Evolutionary conservation across 345 rosid genomes (phyloP).

Genomic region (Citrus medica): DNA sequence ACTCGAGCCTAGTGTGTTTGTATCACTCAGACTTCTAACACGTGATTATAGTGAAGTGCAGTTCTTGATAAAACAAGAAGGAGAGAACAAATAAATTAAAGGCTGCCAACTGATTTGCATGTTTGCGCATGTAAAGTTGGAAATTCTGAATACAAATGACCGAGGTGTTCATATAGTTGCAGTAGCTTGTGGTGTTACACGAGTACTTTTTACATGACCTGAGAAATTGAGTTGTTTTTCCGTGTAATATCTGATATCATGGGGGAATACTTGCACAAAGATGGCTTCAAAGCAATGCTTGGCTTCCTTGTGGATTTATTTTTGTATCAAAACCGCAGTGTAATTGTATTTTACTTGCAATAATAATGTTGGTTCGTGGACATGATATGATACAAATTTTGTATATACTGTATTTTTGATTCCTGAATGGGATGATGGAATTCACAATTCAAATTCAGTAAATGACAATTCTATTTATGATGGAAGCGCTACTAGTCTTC

Average conservation of each 20-base stretch:
- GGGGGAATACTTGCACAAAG: neutral
- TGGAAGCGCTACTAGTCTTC: too few species aligned
- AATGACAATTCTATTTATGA: too few species aligned
- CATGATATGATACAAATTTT: too few species aligned
- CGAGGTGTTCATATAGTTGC: neutral
- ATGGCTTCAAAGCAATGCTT: neutral
- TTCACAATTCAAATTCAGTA: too few species aligned
- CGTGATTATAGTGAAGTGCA: neutral
- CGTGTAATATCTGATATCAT: neutral
- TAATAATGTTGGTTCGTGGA: neutral
- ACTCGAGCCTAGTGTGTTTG: slow-evolving; percentile 79
- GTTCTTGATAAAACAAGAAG: neutral
- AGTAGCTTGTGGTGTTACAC: neutral
- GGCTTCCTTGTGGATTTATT: neutral
- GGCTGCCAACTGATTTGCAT: neutral
- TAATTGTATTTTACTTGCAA: neutral
- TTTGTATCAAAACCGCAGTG: neutral
- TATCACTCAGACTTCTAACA: slow-evolving; percentile 82
- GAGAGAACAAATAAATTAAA: neutral
- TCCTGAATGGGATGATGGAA: too few species aligned
- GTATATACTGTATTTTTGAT: too few species aligned
- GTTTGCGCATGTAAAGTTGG: neutral
- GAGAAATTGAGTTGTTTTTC: neutral
- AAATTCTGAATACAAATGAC: neutral
- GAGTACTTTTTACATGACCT: too few species aligned